Percentiles rank a stretch among this genome's conserved stretches.
Conservation (phyloP, 495 filamentous ascomycete species). For the Podospora appendiculata region DNA sequence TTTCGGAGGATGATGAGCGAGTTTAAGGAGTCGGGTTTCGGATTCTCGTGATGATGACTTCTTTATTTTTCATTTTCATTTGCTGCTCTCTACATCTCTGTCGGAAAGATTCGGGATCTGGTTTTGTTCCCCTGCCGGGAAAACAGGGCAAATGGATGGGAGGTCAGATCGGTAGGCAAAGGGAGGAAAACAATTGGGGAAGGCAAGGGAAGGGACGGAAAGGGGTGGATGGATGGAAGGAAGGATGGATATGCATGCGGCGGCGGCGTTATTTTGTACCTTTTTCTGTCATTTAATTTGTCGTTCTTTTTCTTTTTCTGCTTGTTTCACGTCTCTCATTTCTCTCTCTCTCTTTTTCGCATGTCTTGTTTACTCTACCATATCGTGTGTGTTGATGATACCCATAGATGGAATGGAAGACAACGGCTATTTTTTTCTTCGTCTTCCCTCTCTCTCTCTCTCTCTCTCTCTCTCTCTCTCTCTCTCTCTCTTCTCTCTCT, state of each 20-base stretch:
- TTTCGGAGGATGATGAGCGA: slow-evolving; percentile 12
- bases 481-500: too few relatives aligned
- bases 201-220: not conserved
- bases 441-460: not conserved
- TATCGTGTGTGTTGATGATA: not conserved
- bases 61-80: not conserved
- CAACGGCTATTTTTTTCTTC: not conserved
- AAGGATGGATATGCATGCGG: not conserved
- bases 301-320: not conserved
- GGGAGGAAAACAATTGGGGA: not conserved
- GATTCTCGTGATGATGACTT: not conserved
- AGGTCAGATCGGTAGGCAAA: not conserved
- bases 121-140: not conserved
- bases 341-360: not conserved
- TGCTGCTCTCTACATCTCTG: not conserved
- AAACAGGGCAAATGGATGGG: too few relatives aligned
- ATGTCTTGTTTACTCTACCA: not conserved
- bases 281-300: not conserved
- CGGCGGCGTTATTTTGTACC: not conserved
- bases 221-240: not conserved
- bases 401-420: not conserved
- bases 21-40: slow-evolving; percentile 10
- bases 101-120: not conserved
- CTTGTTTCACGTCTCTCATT: not conserved
- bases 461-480: too few relatives aligned